Evolutionary conservation across 768 basidiomycete genomes (phyloP), one percentile per base, ranked within the genome.

Genomic region (Collybiopsis luxurians): DNA sequence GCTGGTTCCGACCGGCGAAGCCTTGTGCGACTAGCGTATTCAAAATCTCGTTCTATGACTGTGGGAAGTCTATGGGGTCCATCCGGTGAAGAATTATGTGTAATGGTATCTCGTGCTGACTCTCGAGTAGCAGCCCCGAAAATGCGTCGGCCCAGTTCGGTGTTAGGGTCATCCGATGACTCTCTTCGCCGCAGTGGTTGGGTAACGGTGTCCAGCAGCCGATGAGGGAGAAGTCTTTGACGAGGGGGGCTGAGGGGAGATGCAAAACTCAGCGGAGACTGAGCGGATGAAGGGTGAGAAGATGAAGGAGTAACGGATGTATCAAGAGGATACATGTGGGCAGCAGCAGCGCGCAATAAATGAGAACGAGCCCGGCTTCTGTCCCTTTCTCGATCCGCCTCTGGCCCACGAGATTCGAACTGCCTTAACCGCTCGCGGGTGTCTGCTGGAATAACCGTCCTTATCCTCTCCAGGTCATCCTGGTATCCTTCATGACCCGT

Each of bases 51-150:
- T 55, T 70, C 68, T 24, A 69, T 61, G 21, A 60, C 58, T 26
- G 59, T 60, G 58, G 59, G 58, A 26, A 63, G 61, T 39, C 56
- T 52, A 46, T 46, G 50, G 52, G 38, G 50, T 60, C 62, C 53
- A 43, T 44, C 27, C 34, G 15, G 50, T 13, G 50, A 51, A 34
- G 50, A 10, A 50, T 36, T 50, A 19, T 19, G 31, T n/a, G 7
- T 61, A 59, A 27, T 38, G 42, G 53, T 55, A 44, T 59, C 63
- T 53, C 24, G 66, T 19, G 69, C 67, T 13, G 75, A 71, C 63
- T 73, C 69, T 42, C 75, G 68, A 43, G 73, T 72, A 46, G 74
- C 76, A 36, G 77, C 74, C 31, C 70, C 70, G n/a, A n/a, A n/a
- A n/a, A n/a, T n/a, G n/a, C n/a, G n/a, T 55, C 76, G 66, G 13